Evolutionary conservation across 805 yeast genomes (phyloP), one percentile per base, ranked within the genome.

Genomic region (Metschnikowia bowlesiae): DNA sequence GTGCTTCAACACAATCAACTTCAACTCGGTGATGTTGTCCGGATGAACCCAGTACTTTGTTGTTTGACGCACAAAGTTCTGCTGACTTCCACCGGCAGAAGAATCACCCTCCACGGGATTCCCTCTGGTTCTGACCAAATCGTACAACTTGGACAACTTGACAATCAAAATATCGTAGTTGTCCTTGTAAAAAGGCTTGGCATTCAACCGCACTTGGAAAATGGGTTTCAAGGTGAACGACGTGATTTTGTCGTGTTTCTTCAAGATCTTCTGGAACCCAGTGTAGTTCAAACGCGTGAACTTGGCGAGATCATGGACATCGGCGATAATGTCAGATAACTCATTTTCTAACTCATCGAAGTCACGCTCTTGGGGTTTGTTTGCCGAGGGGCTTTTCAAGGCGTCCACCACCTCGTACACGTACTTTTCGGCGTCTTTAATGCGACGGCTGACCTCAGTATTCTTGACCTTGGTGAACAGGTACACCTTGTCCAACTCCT

Each of bases 41-140:
- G 97, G 97, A 64, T 94, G 99, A 32, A 94, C 98, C 99, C 99
- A 94, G 71, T 94, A 94, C 66, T 94, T 94, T 7, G 99, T 94
- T 18, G 99, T 94, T 71, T 94, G 99, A 70, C 99, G 86, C 42
- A 94, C 98, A 63, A 94, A 94, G 73, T 94, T 94, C 69, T 94
- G 99, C 76, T 91, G 97, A 39, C 86, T 79, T 40, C 99, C 99
- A 63, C 99, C 99, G n/a, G 99, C 97, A 5, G 97, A 67, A 4
- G 96, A 84, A 70, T 94, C 99, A 56, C 98, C 98, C 62, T 82
- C 80, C 37, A 89, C 88, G 11, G 99, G 98, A 64, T 89, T 87
- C 60, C 99, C 99, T 60, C 96, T 81, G 0, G 98, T 94, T 67
- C 98, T 83, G 30, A 94, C 97, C 54, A 92, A 71, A 66, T 94